A percentile compares a stretch with the other conserved stretches of the same genome.
Conservation (phyloP, 345 rosid species). For the Eucalyptus paniculata region DNA sequence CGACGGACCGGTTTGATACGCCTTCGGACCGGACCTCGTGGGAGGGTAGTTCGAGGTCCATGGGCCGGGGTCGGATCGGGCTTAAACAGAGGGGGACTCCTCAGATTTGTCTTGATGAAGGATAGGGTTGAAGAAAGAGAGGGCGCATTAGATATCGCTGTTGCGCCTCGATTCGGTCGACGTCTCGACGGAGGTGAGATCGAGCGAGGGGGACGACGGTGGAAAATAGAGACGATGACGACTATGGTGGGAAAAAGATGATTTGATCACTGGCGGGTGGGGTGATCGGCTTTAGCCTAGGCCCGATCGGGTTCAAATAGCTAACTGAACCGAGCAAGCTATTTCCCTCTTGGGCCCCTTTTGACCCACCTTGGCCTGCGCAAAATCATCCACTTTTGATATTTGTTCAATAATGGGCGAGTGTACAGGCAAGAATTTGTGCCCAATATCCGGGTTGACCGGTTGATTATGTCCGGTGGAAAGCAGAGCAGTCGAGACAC, state of each 20-base stretch:
- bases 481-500: neutral
- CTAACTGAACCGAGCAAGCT: neutral
- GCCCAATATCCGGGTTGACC: neutral
- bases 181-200: neutral
- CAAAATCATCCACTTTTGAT: neutral
- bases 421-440: neutral
- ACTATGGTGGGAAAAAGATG: neutral
- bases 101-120: neutral
- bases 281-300: neutral
- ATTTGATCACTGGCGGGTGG: neutral
- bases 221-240: neutral
- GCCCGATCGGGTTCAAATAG: neutral
- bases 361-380: neutral
- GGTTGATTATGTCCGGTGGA: neutral
- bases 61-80: neutral
- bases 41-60: neutral
- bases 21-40: neutral
- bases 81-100: neutral
- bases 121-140: neutral
- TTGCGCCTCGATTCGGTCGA: neutral
- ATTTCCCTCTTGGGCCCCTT: neutral
- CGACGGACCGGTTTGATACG: neutral
- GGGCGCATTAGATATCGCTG: neutral
- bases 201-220: neutral
- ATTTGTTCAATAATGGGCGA: neutral